These are phyloP conservation scores for Lachancea nothofagi DNA, from an alignment of 805 yeast species.

Conservation along the genomic window DNA sequence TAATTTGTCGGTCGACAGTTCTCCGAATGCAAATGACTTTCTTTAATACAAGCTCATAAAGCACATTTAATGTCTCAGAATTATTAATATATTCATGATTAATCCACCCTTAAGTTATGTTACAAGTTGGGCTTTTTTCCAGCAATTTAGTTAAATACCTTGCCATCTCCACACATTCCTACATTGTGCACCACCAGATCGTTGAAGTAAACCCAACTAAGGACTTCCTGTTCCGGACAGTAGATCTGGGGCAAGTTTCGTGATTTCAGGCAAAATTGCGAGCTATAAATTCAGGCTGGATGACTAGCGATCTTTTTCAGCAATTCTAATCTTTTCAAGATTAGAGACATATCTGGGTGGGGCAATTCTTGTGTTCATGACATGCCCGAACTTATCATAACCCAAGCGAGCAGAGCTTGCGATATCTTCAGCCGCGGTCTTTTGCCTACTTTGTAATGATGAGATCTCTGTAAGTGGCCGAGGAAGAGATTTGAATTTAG, in stretches of 20 bases:
- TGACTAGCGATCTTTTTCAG: background rate
- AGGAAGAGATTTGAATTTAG: background rate
- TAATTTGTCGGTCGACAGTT: slow-evolving; percentile 26
- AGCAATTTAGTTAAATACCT: too few species aligned
- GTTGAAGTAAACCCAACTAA: too few species aligned
- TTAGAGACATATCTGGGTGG: slow-evolving; percentile 4
- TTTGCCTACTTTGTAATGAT: background rate
- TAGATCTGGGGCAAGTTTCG: too few species aligned
- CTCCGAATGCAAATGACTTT: slow-evolving; percentile 15
- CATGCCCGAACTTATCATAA: too few species aligned
- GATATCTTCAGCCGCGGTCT: too few species aligned
- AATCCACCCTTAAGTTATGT: too few species aligned
- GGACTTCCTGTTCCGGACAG: slow-evolving; percentile 1
- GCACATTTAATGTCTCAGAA: background rate
- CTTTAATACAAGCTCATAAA: background rate
- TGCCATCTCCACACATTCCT: too few species aligned
- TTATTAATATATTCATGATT: too few species aligned
- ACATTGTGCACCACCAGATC: too few species aligned
- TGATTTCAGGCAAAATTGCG: too few species aligned
- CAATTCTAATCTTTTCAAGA: slow-evolving; percentile 1
- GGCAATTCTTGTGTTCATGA: background rate
- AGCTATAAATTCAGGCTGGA: background rate
- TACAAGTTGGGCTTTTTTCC: too few species aligned
- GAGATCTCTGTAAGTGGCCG: background rate
- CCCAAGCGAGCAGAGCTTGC: too few species aligned